Percentiles rank a stretch among this genome's conserved stretches.
Evolutionary conservation across 495 filamentous ascomycete genomes (phyloP).

Genomic region (Penicillium paxilli): DNA sequence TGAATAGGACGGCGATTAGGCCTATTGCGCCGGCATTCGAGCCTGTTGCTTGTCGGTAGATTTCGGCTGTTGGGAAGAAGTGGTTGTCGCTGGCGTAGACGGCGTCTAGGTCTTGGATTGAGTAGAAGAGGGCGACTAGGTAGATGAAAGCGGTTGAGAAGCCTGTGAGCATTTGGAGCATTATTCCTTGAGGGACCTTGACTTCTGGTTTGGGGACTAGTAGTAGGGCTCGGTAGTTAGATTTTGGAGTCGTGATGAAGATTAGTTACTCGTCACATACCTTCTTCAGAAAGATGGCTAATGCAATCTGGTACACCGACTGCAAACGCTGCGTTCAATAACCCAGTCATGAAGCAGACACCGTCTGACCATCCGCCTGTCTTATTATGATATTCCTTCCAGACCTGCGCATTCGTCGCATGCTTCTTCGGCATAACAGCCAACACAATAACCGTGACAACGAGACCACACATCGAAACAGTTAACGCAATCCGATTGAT

Average conservation of each 20-base stretch:
- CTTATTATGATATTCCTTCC: constrained; percentile 59
- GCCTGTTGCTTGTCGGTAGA: constrained; percentile 73
- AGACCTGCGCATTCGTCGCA: constrained; percentile 59
- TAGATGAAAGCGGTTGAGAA: constrained; percentile 50
- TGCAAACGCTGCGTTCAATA: constrained; percentile 76
- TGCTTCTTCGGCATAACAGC: constrained; percentile 67
- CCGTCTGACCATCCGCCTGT: constrained; percentile 66
- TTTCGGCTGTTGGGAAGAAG: constrained; percentile 68
- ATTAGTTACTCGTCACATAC: too few relatives aligned
- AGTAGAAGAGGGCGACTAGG: constrained; percentile 53
- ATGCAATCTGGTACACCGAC: constrained; percentile 72
- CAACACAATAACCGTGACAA: constrained; percentile 68
- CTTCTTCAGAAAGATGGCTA: constrained; percentile 74
- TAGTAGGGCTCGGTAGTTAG: neutral
- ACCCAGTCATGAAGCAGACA: constrained; percentile 69
- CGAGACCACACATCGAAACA: constrained; percentile 60
- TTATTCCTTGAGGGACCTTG: constrained; percentile 46
- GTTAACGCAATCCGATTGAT: constrained; percentile 63
- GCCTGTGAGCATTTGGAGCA: constrained; percentile 57
- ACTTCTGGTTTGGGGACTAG: constrained; percentile 25
- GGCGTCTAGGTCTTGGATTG: constrained; percentile 60
- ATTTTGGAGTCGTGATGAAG: neutral
- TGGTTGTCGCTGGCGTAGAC: constrained; percentile 53
- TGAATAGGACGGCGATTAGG: constrained; percentile 53
- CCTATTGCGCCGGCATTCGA: constrained; percentile 57